Base-by-base conservation (phyloP, 768 basidiomycete species). In the Fomitopsis pulvina region DNA sequence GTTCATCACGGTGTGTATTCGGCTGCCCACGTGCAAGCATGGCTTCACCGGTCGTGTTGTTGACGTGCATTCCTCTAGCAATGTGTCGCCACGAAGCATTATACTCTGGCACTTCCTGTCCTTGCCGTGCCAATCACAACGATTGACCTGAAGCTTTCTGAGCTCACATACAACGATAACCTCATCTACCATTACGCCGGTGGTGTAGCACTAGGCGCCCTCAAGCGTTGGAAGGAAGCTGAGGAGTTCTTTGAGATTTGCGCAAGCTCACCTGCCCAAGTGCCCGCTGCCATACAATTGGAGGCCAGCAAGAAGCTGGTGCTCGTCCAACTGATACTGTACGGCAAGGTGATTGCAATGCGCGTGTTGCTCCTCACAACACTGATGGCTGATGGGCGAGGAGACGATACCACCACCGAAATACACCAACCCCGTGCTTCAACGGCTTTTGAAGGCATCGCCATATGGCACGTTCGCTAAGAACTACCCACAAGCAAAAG, bases 261-360 rank as follows among this genome's bases (percentile, higher is more conserved):
- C 51, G 81, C 83, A 21, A 79, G 77, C 28, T 63, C 66, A 9
- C 66, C 66, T 16, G 66, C 64, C 6, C 59, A 60, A 27, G 75
- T 77, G 20, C 85, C 80, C 4, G 84, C 76, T 2, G 80, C 85
- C 7, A 70, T 93, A 2, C 92, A 95, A 63, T 65, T 92, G 58
- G 92, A 93, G 60, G 92, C 92, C 0, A 69, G 85, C 58, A 94
- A 94, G 74, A 92, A 93, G 66, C 68, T 92, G 41, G 68, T 77
- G 20, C 71, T 94, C 4, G 78, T 92, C 4, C 90, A 92, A 62
- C 66, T 93, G 41, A 87, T 94, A 50, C 71, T 77, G 20, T 74
- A 79, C 46, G 92, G 92, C 16, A 81, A 83, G 75, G 87, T 85
- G 22, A 20, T 70, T 57, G 10, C 11, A 3, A 16, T n/a, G 29